Conservation (phyloP, 441 rosid species). For the Rhodomyrtus psidioides region DNA sequence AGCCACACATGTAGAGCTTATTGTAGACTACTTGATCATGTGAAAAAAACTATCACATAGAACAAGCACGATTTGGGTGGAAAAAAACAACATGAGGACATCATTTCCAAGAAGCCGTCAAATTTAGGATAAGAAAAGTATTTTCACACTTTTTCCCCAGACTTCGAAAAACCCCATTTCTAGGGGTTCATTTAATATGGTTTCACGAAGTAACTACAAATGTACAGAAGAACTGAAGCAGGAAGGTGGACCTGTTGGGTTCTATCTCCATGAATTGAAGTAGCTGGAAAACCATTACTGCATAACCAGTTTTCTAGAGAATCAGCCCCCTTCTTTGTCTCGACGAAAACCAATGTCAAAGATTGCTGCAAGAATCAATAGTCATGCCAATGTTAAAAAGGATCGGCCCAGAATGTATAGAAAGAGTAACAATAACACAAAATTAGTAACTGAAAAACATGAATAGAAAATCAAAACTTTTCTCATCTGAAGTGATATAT, state of each 20-base stretch:
- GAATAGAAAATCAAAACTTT: not conserved
- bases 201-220: not conserved
- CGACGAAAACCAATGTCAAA: conserved; percentile 14
- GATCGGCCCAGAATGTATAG: not conserved
- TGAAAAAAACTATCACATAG: not conserved
- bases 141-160: not conserved
- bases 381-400: not conserved
- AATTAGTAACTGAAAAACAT: not conserved
- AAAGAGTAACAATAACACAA: not conserved
- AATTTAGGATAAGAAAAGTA: not conserved
- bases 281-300: conserved; percentile 10
- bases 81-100: not conserved
- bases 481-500: not conserved
- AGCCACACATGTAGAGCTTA: not conserved
- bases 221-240: not conserved
- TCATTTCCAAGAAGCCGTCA: not conserved
- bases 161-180: not conserved
- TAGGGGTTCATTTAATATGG: not conserved
- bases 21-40: not conserved
- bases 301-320: conserved; percentile 14
- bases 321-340: conserved; percentile 18
- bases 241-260: conserved; percentile 8
- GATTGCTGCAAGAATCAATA: conserved; percentile 2
- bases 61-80: not conserved
- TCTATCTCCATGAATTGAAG: conserved; percentile 18